Conservation (phyloP, 305 asterid species). For the Vinca major region DNA sequence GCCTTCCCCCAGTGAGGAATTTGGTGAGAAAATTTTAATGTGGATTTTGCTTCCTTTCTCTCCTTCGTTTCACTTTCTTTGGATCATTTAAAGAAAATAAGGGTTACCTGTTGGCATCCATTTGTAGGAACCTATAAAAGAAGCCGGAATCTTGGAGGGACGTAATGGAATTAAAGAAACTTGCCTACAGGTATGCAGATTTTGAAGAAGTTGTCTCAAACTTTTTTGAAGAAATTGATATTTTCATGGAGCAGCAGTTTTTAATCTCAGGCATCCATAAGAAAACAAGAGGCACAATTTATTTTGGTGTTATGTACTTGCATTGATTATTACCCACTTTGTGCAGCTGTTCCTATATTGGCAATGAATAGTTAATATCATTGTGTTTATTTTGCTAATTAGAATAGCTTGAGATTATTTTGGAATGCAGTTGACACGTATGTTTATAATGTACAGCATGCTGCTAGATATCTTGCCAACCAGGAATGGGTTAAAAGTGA, state of each 20-base stretch:
- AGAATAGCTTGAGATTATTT: background rate
- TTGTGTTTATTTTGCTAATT: background rate
- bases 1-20: slow-evolving; percentile 98
- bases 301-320: background rate
- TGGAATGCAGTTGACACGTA: background rate
- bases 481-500: slow-evolving; percentile 99
- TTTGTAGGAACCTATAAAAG: slow-evolving; percentile 92
- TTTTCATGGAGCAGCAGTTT: background rate
- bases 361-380: background rate
- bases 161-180: slow-evolving; percentile 99
- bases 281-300: background rate
- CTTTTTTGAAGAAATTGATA: background rate
- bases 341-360: background rate
- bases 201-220: slow-evolving; percentile 8
- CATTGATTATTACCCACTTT: background rate
- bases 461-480: slow-evolving; percentile 98
- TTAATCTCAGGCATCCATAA: background rate
- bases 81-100: background rate
- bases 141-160: slow-evolving; percentile 99
- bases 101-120: slow-evolving; percentile 17
- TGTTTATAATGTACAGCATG: slow-evolving; percentile 54
- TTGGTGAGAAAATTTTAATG: slow-evolving; percentile 53
- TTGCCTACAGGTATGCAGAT: slow-evolving; percentile 79
- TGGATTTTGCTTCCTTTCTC: slow-evolving; percentile 9
- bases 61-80: background rate